phyloP scores from a whole-genome alignment of 768 basidiomycete genomes.

The Gelatoporia subvermispora region DNA sequence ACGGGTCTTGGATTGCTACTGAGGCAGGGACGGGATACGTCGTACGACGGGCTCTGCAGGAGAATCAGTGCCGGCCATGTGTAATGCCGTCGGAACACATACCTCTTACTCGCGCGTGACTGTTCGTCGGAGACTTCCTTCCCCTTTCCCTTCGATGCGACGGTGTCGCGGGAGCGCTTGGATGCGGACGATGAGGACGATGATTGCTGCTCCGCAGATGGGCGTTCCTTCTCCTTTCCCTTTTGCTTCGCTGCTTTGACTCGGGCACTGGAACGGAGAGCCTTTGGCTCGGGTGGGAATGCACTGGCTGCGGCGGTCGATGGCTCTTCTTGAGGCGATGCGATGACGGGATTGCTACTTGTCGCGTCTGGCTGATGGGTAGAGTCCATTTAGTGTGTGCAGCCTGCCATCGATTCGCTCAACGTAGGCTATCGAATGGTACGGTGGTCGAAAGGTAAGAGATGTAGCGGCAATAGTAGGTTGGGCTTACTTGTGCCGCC shows the following conservation, averaged over 20 bases:
- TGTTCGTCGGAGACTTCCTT: conserved; percentile 55
- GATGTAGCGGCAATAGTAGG: conserved; percentile 5
- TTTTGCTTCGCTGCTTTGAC: conserved; percentile 72
- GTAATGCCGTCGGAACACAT: conserved; percentile 20
- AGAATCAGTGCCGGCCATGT: neutral
- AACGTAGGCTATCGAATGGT: conserved; percentile 20
- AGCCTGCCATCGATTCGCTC: conserved; percentile 73
- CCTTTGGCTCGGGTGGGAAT: conserved; percentile 46
- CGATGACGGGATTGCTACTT: conserved; percentile 53
- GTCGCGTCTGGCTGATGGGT: conserved; percentile 74
- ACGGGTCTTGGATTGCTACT: conserved; percentile 70
- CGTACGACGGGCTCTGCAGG: conserved; percentile 55
- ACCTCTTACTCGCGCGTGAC: conserved; percentile 59
- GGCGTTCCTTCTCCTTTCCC: conserved; percentile 54
- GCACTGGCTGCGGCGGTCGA: conserved; percentile 27
- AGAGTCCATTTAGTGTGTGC: conserved; percentile 91
- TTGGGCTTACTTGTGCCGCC: neutral
- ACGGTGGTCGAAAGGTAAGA: neutral
- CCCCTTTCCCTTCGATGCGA: conserved; percentile 55
- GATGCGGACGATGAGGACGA: conserved; percentile 38
- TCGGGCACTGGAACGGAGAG: conserved; percentile 64
- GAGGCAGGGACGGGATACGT: conserved; percentile 40
- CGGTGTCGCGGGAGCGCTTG: conserved; percentile 51
- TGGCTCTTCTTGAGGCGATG: conserved; percentile 38
- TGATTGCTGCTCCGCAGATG: conserved; percentile 33